Evolutionary conservation across 1,139 yeast genomes (phyloP), one percentile per base, ranked within the genome.

Genomic region (Chernovozyma sophiae-reginae): DNA sequence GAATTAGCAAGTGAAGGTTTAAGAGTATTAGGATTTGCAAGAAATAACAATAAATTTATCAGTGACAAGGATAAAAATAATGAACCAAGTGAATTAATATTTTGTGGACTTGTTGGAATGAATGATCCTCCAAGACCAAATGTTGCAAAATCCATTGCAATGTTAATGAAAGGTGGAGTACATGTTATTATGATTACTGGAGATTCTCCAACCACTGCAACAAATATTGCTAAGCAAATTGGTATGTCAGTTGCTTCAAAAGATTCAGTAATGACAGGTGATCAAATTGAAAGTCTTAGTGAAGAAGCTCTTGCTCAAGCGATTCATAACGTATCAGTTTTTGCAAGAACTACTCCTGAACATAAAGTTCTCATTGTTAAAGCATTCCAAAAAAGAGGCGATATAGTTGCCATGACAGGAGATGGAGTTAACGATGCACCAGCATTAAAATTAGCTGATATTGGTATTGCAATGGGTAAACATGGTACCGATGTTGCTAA

Each of bases 371-470:
- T 85, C 37, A 92, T 92, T 60, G 96, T 92, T 24, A 78, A 86
- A 53, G 97, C 97, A 1, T 72, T 92, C 49, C 97, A 92, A 60
- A 74, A 80, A 54, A 77, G 95, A 51, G 97, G 97, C 33, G 96
- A 92, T 59, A 82, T 90, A 44, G 98, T 92, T 34, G 98, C 97
- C 30, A 92, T 92, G 98, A 92, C 97, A 10, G 98, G 98, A 47
- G 98, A 92, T 61, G 98, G 98, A 62, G 98, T 92, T 20, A 92
- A 92, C 57, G 98, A 92, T 64, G 97, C 98, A 0, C 98, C 98
- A n/a, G 97, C 98, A 4, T 74, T 92, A 52, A 92, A 92, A 59
- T 72, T 90, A 53, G 98, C 98, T 2, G 96, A 92, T 60, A 94
- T 92, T 50, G 98, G 98, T 51, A 90, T 92, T 50, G 84, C 96